phyloP scores from a whole-genome alignment of 495 filamentous ascomycete species.

The Parmelia sp. region DNA sequence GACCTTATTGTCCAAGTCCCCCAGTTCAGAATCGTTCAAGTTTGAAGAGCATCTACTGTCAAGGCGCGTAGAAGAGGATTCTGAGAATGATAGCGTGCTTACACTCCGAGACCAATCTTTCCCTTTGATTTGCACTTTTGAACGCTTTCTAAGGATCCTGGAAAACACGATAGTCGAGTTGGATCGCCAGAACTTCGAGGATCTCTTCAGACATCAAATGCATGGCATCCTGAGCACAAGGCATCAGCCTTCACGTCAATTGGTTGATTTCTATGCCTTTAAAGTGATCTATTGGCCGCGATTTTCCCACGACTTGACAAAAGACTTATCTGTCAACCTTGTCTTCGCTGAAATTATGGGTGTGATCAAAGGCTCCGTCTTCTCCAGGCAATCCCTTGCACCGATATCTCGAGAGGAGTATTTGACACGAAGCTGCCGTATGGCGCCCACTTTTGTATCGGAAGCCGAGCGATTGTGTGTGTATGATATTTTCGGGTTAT shows the following conservation, averaged over 20 bases:
- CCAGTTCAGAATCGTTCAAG: background rate
- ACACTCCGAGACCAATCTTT: constrained; percentile 31
- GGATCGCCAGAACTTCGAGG: constrained; percentile 2
- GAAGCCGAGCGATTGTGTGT: constrained; percentile 28
- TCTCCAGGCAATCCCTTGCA: constrained; percentile 20
- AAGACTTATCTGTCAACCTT: constrained; percentile 27
- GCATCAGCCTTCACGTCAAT: background rate
- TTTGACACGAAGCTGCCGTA: constrained; percentile 21
- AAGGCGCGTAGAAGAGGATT: background rate
- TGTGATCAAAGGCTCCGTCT: constrained; percentile 37
- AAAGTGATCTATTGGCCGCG: constrained; percentile 37
- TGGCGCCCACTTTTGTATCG: constrained; percentile 31
- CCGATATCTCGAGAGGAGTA: constrained; percentile 33
- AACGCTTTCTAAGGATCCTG: constrained; percentile 33
- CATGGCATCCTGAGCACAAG: background rate
- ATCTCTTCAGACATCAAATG: background rate
- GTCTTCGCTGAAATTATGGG: constrained; percentile 44
- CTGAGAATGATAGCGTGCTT: constrained; percentile 20
- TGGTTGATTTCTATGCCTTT: constrained; percentile 36
- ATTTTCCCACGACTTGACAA: constrained; percentile 20
- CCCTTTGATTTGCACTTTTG: constrained; percentile 40
- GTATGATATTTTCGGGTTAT: constrained; percentile 34
- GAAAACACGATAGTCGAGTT: constrained; percentile 29
- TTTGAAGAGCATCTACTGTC: background rate
- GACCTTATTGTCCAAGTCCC: background rate